A percentile compares a stretch with the other conserved stretches of the same genome.
These are phyloP conservation scores for Cyberlindnera suaveolens DNA, from an alignment of 805 yeast species.

Conservation along the genomic window DNA sequence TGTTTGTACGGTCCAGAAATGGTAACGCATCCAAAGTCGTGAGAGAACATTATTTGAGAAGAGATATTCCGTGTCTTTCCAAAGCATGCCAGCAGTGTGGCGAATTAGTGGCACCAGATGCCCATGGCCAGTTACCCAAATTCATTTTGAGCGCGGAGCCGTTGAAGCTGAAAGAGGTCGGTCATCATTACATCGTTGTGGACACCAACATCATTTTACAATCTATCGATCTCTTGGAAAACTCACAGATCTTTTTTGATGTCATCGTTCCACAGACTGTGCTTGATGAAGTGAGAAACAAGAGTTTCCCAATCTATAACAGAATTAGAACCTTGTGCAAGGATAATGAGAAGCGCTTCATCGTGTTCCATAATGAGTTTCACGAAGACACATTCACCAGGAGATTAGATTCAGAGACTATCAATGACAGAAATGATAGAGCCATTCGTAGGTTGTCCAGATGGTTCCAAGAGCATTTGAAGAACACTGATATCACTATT, in stretches of 20 bases:
- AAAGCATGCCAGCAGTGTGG: constrained; percentile 59
- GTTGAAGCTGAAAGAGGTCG: constrained; percentile 37
- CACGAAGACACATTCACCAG: constrained; percentile 59
- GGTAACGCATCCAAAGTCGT: constrained; percentile 90
- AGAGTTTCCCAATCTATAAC: constrained; percentile 82
- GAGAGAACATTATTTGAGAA: constrained; percentile 88
- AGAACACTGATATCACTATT: constrained; percentile 33
- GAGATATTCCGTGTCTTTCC: constrained; percentile 89
- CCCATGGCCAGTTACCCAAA: constrained; percentile 58
- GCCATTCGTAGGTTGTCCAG: constrained; percentile 71
- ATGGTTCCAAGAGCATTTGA: constrained; percentile 69
- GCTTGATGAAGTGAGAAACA: constrained; percentile 84
- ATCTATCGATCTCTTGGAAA: constrained; percentile 87
- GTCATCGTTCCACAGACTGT: constrained; percentile 95
- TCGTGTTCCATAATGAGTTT: constrained; percentile 92
- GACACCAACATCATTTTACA: constrained; percentile 87
- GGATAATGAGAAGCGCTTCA: constrained; percentile 71
- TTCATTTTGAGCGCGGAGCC: constrained; percentile 67
- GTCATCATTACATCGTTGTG: constrained; percentile 74
- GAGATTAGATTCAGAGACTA: constrained; percentile 57
- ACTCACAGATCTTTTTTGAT: constrained; percentile 69
- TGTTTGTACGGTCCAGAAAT: constrained; percentile 82
- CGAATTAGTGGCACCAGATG: constrained; percentile 48
- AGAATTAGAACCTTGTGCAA: constrained; percentile 74
- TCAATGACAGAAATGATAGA: constrained; percentile 88